Evolutionary conservation across 1,284 basidiomycete species (phyloP).

Genomic region (Boletellus deceptivus): DNA sequence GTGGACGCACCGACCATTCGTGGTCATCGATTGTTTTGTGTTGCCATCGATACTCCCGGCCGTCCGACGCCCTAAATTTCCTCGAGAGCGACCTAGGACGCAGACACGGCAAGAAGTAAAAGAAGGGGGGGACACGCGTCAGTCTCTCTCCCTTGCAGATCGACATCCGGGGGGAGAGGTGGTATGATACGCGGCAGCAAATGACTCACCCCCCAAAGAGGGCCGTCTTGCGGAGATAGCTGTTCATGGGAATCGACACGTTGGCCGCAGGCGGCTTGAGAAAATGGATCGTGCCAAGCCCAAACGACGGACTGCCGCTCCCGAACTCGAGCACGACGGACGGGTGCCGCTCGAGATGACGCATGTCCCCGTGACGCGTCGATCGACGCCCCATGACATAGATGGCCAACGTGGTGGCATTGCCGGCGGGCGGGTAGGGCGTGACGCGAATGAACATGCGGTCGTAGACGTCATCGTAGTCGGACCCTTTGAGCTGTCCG

Average conservation of each 20-base stretch:
- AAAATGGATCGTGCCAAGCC: conserved; percentile 58
- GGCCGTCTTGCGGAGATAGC: conserved; percentile 58
- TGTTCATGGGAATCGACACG: conserved; percentile 52
- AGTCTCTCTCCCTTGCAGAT: no score
- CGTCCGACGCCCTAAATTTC: conserved; percentile 65
- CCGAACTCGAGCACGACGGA: conserved; percentile 57
- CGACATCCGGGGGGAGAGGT: no score
- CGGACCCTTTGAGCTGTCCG: conserved; percentile 50
- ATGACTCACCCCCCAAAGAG: conserved; percentile 58
- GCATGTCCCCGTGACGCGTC: conserved; percentile 51
- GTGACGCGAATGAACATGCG: conserved; percentile 63
- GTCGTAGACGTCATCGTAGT: conserved; percentile 75
- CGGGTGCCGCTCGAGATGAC: conserved; percentile 51
- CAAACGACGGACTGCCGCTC: conserved; percentile 37
- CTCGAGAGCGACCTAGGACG: conserved; percentile 54
- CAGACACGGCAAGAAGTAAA: neutral
- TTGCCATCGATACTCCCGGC: conserved; percentile 65
- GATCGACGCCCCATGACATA: conserved; percentile 64
- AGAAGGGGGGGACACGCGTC: no score
- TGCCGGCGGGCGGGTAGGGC: conserved; percentile 37
- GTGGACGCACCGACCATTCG: conserved; percentile 60
- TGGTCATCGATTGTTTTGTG: conserved; percentile 50
- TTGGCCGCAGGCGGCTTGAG: conserved; percentile 37
- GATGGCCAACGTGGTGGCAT: conserved; percentile 41
- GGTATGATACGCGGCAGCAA: no score